These are phyloP conservation scores for Echites panduratus DNA, from an alignment of 257 asterid genomes.

Conservation along the genomic window DNA sequence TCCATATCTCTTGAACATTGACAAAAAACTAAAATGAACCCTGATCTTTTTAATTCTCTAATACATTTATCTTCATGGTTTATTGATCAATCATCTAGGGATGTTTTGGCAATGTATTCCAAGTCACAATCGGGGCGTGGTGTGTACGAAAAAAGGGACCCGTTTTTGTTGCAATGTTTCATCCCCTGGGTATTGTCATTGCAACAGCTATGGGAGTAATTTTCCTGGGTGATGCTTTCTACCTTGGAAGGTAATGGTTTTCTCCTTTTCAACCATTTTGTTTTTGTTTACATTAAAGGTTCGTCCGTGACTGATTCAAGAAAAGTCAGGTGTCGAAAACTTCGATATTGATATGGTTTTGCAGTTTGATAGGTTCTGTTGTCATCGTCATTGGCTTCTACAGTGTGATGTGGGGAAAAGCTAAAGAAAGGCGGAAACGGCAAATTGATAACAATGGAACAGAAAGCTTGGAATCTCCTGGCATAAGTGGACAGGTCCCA, in stretches of 20 bases:
- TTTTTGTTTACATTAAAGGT: not conserved
- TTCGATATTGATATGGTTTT: not conserved
- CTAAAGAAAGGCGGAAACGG: constrained; percentile 38
- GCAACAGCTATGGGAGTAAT: constrained; percentile 38
- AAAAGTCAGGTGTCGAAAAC: not conserved
- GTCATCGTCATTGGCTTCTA: constrained; percentile 51
- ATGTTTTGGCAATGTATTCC: constrained; percentile 55
- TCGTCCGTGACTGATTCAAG: not conserved
- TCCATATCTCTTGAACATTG: not conserved
- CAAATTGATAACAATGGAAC: constrained; percentile 7
- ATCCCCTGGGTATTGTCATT: constrained; percentile 53
- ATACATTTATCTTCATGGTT: not conserved
- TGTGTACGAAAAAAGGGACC: constrained; percentile 61
- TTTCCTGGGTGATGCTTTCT: constrained; percentile 47
- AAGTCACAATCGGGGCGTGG: constrained; percentile 50
- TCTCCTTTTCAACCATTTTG: not conserved
- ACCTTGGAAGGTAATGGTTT: constrained; percentile 54
- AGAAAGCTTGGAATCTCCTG: constrained; percentile 23
- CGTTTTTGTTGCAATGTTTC: constrained; percentile 55
- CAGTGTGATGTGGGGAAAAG: constrained; percentile 57
- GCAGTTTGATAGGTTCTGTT: constrained; percentile 55
- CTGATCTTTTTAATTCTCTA: not conserved
- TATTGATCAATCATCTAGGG: constrained; percentile 28
- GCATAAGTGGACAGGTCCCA: constrained; percentile 30
- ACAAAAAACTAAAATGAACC: not conserved